A percentile compares a stretch with the other conserved stretches of the same genome.
Conservation (phyloP, 768 basidiomycete species). For the Goffeauzyma gilvescens region DNA sequence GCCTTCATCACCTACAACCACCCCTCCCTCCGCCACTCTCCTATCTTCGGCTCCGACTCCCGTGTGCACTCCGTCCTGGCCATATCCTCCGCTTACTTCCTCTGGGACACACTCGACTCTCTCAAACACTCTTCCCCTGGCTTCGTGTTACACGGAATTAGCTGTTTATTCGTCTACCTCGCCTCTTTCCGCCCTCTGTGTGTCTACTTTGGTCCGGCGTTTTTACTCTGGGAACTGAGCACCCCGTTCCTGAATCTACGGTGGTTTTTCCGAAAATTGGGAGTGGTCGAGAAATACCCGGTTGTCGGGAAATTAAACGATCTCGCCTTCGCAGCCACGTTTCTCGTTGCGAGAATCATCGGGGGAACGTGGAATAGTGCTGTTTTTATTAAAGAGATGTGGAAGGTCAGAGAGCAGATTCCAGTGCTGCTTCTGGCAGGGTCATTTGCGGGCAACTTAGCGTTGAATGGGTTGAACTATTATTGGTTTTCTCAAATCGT, state of each 20-base stretch:
- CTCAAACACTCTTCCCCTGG: conserved; percentile 52
- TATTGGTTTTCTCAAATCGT: conserved; percentile 29
- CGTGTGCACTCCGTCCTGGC: conserved; percentile 43
- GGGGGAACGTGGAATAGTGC: conserved; percentile 42
- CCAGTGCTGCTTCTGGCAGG: conserved; percentile 21
- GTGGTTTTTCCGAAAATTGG: conserved; percentile 41
- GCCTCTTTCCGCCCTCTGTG: conserved; percentile 56
- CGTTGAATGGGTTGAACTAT: conserved; percentile 57
- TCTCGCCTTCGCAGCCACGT: conserved; percentile 44
- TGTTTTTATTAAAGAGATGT: conserved; percentile 36
- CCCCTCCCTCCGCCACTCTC: conserved; percentile 41
- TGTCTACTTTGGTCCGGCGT: conserved; percentile 57
- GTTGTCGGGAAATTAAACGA: conserved; percentile 55
- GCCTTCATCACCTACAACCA: conserved; percentile 41
- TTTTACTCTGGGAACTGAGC: conserved; percentile 65
- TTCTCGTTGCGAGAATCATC: conserved; percentile 51
- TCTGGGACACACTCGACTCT: conserved; percentile 62
- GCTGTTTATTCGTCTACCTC: conserved; percentile 47
- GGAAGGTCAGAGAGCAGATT: conserved; percentile 40
- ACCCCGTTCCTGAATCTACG: conserved; percentile 77
- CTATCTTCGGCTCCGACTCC: conserved; percentile 57
- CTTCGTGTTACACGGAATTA: conserved; percentile 58
- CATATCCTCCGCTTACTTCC: conserved; percentile 41
- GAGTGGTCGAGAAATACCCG: conserved; percentile 51
- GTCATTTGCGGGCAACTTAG: conserved; percentile 39